These are phyloP conservation scores for Fagopyrum tataricum DNA, from an alignment of 148 eudicot genomes.

Conservation along the genomic window DNA sequence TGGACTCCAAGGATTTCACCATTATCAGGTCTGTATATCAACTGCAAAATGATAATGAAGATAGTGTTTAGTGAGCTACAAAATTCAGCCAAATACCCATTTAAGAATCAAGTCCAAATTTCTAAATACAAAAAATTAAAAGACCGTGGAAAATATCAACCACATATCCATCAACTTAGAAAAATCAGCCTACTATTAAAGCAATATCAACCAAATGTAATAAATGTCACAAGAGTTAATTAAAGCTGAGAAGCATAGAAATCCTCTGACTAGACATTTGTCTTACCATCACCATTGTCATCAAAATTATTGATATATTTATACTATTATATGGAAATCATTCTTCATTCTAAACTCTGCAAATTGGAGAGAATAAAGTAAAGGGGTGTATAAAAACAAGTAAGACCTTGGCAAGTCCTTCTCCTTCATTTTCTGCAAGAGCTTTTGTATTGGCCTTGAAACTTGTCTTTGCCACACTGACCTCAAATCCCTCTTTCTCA, in stretches of 20 bases:
- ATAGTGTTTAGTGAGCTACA: background rate
- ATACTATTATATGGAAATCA: background rate
- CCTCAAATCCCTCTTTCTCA: constrained; percentile 84
- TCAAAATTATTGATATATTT: background rate
- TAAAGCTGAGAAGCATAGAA: background rate
- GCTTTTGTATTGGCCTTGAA: constrained; percentile 99
- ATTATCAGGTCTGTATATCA: constrained; percentile 95
- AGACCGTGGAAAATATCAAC: background rate
- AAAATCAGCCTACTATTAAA: background rate
- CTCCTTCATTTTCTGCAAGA: constrained; percentile 98
- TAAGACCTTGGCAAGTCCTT: constrained; percentile 93
- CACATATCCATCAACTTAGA: no score
- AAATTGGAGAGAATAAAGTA: background rate
- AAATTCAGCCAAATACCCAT: background rate
- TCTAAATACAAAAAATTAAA: background rate
- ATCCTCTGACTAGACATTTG: background rate
- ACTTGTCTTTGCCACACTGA: constrained; percentile 87
- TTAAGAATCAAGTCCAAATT: background rate
- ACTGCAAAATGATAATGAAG: constrained; percentile 33
- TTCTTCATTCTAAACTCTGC: background rate
- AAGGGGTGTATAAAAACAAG: background rate
- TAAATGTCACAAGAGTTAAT: no score
- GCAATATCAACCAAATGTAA: background rate
- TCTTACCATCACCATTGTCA: background rate
- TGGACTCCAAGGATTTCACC: constrained; percentile 99